Conservation (phyloP, 2,329 filamentous ascomycete genomes). For the Aspergillus arachidicola region DNA sequence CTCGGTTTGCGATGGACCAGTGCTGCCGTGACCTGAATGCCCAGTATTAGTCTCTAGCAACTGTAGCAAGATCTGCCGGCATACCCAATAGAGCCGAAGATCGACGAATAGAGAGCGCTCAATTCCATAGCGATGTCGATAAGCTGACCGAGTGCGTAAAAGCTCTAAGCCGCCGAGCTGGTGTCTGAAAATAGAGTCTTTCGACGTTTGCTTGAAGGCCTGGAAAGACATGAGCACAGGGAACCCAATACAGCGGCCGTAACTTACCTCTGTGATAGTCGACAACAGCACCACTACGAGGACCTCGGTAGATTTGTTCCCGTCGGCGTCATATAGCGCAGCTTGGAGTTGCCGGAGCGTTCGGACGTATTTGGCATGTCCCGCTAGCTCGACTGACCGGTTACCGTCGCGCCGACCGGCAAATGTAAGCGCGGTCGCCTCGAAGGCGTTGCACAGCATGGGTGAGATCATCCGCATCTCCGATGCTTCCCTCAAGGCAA, state of each 20-base stretch:
- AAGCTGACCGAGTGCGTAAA: conserved; percentile 24
- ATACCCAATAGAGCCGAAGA: conserved; percentile 32
- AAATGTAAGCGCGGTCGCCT: conserved; percentile 28
- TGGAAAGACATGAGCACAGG: background rate
- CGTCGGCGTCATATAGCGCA: conserved; percentile 20
- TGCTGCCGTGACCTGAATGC: conserved; percentile 27
- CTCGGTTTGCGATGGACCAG: conserved; percentile 26
- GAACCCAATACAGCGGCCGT: background rate
- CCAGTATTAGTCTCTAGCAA: background rate
- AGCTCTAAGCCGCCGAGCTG: conserved; percentile 29
- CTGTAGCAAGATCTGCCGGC: background rate
- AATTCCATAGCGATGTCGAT: conserved; percentile 28
- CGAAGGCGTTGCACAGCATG: conserved; percentile 26
- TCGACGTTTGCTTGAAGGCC: conserved; percentile 31
- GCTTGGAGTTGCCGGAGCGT: conserved; percentile 22
- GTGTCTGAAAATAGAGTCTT: conserved; percentile 27
- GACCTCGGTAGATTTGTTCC: conserved; percentile 27
- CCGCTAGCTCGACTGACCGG: conserved; percentile 21
- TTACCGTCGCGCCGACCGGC: conserved; percentile 24
- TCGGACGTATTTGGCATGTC: conserved; percentile 24
- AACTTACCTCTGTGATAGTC: conserved; percentile 28
- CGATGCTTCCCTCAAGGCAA: conserved; percentile 27
- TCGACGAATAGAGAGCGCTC: conserved; percentile 30
- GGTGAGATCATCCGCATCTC: conserved; percentile 29
- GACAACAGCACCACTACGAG: conserved; percentile 26